phyloP scores from a whole-genome alignment of 768 basidiomycete genomes.

The Boletus vermiculosoides region DNA sequence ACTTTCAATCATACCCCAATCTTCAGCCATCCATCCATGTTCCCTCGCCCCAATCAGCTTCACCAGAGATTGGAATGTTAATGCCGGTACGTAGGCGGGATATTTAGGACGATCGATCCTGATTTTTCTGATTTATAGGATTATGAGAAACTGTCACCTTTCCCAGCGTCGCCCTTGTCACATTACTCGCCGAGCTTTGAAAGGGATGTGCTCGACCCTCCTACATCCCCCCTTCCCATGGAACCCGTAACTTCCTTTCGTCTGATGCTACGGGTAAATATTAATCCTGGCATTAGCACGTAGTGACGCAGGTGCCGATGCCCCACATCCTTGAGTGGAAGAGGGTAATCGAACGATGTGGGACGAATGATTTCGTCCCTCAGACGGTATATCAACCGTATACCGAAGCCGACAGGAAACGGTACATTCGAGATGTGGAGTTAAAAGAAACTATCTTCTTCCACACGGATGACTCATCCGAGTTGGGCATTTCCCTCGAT shows the following conservation, averaged over 20 bases:
- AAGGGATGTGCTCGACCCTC: not conserved
- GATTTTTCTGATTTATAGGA: conserved; percentile 13
- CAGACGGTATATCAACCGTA: conserved; percentile 74
- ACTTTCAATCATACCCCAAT: not conserved
- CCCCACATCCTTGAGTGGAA: conserved; percentile 32
- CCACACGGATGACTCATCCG: conserved; percentile 47
- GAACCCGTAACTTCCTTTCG: conserved; percentile 15
- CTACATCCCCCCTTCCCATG: not conserved
- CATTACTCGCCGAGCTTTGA: conserved; percentile 1
- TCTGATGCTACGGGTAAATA: not conserved
- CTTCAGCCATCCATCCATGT: conserved; percentile 2
- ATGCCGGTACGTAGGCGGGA: conserved; percentile 10
- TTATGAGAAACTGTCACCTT: conserved; percentile 4
- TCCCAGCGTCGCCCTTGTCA: conserved; percentile 14
- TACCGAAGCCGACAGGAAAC: conserved; percentile 71
- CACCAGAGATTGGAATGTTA: not conserved
- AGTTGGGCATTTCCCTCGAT: conserved; percentile 58
- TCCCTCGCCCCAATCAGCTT: conserved; percentile 13
- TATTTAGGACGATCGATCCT: not conserved
- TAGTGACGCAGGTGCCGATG: conserved; percentile 18
- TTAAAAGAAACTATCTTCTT: conserved; percentile 68
- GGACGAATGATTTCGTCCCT: conserved; percentile 55
- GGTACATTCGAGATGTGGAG: conserved; percentile 70
- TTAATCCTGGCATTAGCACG: conserved; percentile 20
- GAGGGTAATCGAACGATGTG: conserved; percentile 14